Conservation (phyloP, 192 early-diverging fungal genomes). For the Coemansia sp. region DNA sequence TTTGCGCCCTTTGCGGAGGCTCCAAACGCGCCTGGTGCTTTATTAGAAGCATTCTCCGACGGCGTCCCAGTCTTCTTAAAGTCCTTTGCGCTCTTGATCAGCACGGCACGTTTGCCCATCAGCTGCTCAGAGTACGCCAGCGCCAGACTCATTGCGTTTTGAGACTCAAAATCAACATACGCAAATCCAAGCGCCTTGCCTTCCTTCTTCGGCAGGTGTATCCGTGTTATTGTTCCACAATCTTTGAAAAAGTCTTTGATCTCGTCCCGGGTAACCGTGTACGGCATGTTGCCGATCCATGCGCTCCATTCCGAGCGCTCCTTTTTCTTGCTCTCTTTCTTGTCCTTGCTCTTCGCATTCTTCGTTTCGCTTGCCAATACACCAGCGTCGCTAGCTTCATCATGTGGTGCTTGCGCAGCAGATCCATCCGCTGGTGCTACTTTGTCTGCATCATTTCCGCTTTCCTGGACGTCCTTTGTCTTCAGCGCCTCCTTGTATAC, state of each 20-base stretch:
- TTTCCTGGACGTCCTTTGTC: conserved; percentile 20
- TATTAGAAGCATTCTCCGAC: conserved; percentile 10
- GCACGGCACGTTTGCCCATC: conserved; percentile 60
- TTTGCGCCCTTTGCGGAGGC: conserved; percentile 32
- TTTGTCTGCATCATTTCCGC: background rate
- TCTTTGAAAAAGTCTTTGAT: conserved; percentile 61
- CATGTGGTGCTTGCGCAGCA: background rate
- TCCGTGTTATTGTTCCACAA: conserved; percentile 36
- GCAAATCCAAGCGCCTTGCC: conserved; percentile 63
- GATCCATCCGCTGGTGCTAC: conserved; percentile 16
- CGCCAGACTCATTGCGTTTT: conserved; percentile 57
- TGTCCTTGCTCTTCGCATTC: conserved; percentile 45
- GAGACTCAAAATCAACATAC: conserved; percentile 66
- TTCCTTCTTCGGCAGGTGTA: conserved; percentile 45
- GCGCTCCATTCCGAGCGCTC: conserved; percentile 62
- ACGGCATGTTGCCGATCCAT: conserved; percentile 76
- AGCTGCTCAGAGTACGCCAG: conserved; percentile 63
- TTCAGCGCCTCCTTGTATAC: conserved; percentile 45
- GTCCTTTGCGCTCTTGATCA: conserved; percentile 69
- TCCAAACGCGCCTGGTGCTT: background rate
- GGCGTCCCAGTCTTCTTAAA: conserved; percentile 63
- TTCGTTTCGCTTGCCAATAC: conserved; percentile 38
- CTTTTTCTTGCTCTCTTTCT: conserved; percentile 33
- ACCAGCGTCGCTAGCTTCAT: conserved; percentile 27
- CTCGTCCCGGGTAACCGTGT: conserved; percentile 57